Base-by-base conservation (phyloP, 805 yeast genomes). In the Ogataea trehalophila region DNA sequence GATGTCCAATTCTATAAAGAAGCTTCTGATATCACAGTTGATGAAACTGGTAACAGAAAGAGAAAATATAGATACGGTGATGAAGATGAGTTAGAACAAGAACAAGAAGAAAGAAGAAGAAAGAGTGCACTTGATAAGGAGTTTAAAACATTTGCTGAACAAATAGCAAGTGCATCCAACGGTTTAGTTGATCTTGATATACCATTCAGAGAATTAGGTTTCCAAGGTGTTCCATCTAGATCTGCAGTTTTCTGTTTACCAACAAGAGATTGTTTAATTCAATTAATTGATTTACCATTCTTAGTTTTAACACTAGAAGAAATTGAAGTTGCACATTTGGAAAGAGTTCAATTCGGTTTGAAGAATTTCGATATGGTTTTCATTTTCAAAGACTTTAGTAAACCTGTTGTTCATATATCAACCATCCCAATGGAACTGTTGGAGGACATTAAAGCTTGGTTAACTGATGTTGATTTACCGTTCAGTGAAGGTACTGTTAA, bases 31-130 rank as follows among this genome's bases (percentile, higher is more conserved):
- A 86, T 90, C 76, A 83, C 95, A 3, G 90, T 90, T 59, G 99
- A 94, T 68, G 99, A 94, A 69, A 94, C 99, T 17, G 96, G 97
- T 54, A 91, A 89, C 51, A 84, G 96, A 52, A 85, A 88, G 71
- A 82, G 97, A 67, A 79, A 78, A 55, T 85, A 84, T 67, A 74
- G 84, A 56, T 94, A 94, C 64, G 99, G 99, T 41, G 99, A 94
- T 66, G 99, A 94, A 67, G 99, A 94, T 67, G 99, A 94, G 70
- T 74, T 94, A 54, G 98, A 94, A 69, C 97, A 92, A 69, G 99
- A 94, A 71, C 97, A 92, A 70, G 98, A 94, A 67, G 99, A 94
- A 71, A 83, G 97, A 72, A 79, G 92, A 68, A 80, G 97, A 69
- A 87, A 95, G 60, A 86, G 87, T 22, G 79, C 88, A 36, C 78